Conservation (phyloP, 2,329 filamentous ascomycete species). For the Elsinoe necatrix region DNA sequence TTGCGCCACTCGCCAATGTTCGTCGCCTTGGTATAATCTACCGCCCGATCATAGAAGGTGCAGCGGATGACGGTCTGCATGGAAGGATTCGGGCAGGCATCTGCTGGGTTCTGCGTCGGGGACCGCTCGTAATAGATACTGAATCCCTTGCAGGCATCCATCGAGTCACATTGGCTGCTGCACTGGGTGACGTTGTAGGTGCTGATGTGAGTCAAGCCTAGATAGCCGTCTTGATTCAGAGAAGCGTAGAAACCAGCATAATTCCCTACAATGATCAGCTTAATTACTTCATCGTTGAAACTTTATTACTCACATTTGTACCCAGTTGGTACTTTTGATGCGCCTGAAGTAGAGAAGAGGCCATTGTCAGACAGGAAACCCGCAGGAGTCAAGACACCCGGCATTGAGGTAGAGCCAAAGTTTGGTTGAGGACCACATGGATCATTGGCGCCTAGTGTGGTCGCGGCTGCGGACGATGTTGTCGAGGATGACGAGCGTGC, state of each 20-base stretch:
- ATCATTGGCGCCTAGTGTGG: background rate
- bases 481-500: background rate
- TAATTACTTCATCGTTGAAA: no score
- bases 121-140: slow-evolving; percentile 28
- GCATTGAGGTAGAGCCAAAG: background rate
- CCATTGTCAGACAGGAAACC: slow-evolving; percentile 1
- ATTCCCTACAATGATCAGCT: background rate
- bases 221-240: slow-evolving; percentile 3
- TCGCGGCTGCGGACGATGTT: background rate
- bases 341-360: background rate
- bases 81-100: slow-evolving; percentile 28
- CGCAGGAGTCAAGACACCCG: background rate
- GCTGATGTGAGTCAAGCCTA: background rate
- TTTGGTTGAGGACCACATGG: slow-evolving; percentile 5
- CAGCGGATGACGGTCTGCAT: slow-evolving; percentile 11
- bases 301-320: background rate
- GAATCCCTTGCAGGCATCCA: slow-evolving; percentile 21
- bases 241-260: slow-evolving; percentile 10
- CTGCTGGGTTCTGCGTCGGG: slow-evolving; percentile 27
- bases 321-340: background rate
- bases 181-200: slow-evolving; percentile 21
- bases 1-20: slow-evolving; percentile 30
- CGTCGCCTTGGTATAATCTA: slow-evolving; percentile 24
- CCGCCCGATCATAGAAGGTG: slow-evolving; percentile 1
- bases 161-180: slow-evolving; percentile 19